phyloP scores from a whole-genome alignment of 2,329 filamentous ascomycete species.

The Eutypa lata region DNA sequence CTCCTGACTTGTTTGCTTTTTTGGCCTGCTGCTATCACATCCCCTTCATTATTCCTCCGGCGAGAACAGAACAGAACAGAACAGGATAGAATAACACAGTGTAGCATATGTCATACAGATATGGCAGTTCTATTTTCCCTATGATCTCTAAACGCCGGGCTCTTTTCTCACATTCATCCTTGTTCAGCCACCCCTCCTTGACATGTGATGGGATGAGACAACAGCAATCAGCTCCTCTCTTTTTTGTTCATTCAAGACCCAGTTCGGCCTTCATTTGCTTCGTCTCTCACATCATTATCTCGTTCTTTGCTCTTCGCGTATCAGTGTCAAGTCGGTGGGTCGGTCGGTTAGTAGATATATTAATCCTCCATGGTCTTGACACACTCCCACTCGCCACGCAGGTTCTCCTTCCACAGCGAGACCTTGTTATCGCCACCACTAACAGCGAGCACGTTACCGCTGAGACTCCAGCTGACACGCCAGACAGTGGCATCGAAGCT shows the following conservation, averaged over 20 bases:
- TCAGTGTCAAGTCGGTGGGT: not conserved
- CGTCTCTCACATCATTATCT: not conserved
- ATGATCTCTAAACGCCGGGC: not conserved
- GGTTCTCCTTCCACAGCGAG: conserved; percentile 96
- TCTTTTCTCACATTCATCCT: not conserved
- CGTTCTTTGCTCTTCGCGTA: not conserved
- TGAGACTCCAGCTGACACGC: conserved; percentile 97
- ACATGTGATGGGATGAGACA: not conserved
- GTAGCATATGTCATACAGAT: not conserved
- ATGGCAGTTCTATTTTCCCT: not conserved
- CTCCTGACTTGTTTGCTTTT: too few relatives aligned
- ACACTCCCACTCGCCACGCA: conserved; percentile 94
- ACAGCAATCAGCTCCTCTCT: too few relatives aligned
- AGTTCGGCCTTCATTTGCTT: too few relatives aligned
- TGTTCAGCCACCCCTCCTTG: not conserved
- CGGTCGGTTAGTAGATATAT: not conserved
- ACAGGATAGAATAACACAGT: too few relatives aligned
- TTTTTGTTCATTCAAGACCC: too few relatives aligned
- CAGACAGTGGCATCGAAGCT: conserved; percentile 87
- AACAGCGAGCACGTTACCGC: conserved; percentile 92
- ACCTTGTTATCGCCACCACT: conserved; percentile 96
- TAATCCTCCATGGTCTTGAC: conserved; percentile 95
- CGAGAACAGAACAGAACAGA: too few relatives aligned
- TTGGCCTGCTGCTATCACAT: too few relatives aligned
- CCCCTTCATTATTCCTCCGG: too few relatives aligned